A percentile compares a stretch with the other conserved stretches of the same genome.
Evolutionary conservation across 495 filamentous ascomycete species (phyloP).

Genomic region (Hypoxylon perforatum): DNA sequence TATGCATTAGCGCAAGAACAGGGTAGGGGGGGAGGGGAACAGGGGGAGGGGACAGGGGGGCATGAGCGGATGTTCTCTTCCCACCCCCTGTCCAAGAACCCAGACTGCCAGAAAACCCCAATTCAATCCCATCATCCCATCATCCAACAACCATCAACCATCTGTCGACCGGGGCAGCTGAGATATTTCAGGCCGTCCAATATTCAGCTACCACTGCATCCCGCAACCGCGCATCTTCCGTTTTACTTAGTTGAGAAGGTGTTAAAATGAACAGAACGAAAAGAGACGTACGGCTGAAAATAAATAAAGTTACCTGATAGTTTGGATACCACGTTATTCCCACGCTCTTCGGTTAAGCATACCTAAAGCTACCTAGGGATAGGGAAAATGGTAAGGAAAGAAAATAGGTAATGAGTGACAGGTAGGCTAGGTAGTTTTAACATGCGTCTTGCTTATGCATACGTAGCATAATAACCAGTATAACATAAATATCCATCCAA

Average conservation of each 20-base stretch:
- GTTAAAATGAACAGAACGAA: constrained; percentile 9
- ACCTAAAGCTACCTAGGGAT: no score
- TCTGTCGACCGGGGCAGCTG: constrained; percentile 30
- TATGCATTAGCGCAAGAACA: constrained; percentile 42
- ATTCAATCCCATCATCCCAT: constrained; percentile 32
- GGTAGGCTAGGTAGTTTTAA: no score
- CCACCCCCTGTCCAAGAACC: constrained; percentile 18
- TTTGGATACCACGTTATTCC: neutral
- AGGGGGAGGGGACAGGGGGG: no score
- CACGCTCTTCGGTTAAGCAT: neutral
- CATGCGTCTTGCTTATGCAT: no score
- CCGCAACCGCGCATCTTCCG: constrained; percentile 22
- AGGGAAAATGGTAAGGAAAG: no score
- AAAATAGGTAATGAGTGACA: no score
- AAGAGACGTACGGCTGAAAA: neutral
- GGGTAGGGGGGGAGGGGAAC: no score
- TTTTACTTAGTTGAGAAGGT: constrained; percentile 38
- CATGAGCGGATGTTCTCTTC: constrained; percentile 23
- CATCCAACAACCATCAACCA: constrained; percentile 23
- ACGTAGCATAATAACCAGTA: no score
- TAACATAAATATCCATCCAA: no score
- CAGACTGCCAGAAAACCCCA: constrained; percentile 18
- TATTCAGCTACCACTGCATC: constrained; percentile 34
- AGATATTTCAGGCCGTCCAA: constrained; percentile 35
- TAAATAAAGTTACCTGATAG: neutral